A percentile compares a stretch with the other conserved stretches of the same genome.
Evolutionary conservation across 768 basidiomycete species (phyloP).

Genomic region (Piloderma croceum): DNA sequence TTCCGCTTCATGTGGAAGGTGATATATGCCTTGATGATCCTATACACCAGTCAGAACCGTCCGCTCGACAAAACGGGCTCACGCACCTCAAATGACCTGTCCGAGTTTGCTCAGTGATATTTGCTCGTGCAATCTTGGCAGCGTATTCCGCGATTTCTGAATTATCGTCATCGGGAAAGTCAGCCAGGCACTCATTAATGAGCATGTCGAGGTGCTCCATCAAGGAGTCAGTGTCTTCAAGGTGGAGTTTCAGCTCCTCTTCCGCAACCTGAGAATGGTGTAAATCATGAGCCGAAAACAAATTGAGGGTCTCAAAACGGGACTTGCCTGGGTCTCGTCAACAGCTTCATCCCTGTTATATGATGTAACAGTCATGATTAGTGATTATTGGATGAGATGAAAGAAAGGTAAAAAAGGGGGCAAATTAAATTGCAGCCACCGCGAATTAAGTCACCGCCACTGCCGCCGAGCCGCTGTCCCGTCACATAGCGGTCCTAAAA

Average conservation of each 20-base stretch:
- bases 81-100: neutral
- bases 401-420: too few relatives aligned
- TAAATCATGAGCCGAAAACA: too few relatives aligned
- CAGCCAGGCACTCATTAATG: neutral
- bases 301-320: too few relatives aligned
- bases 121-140: neutral
- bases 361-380: too few relatives aligned
- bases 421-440: too few relatives aligned
- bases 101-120: neutral
- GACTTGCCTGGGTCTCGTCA: too few relatives aligned
- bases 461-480: too few relatives aligned
- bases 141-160: neutral
- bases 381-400: too few relatives aligned
- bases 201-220: neutral
- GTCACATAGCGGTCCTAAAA: too few relatives aligned
- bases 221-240: neutral
- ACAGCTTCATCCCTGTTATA: too few relatives aligned
- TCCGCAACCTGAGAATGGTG: neutral
- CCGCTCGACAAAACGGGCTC: neutral
- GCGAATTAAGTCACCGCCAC: too few relatives aligned
- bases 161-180: slow-evolving; percentile 1
- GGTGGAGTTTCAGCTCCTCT: neutral
- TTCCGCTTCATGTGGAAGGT: neutral
- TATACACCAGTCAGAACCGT: neutral
- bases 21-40: slow-evolving; percentile 1